Base-by-base conservation (phyloP, 768 basidiomycete species). In the Lanmaoa pseudosensibilis region DNA sequence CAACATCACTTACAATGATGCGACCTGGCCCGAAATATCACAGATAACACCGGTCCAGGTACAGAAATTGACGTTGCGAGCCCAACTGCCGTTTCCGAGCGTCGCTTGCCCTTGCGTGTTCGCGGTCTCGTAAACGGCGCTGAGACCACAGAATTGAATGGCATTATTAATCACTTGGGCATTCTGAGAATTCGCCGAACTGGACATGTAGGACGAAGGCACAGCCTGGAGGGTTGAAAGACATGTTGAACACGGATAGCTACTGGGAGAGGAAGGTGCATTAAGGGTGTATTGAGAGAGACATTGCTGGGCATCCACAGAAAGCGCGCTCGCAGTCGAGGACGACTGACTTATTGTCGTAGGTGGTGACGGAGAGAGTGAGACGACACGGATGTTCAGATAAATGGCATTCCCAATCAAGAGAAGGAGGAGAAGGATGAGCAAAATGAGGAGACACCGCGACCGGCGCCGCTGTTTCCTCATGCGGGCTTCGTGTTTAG, bases 71-170 rank as follows among this genome's bases (percentile, higher is more conserved):
- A 74, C 60, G 48, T 80, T 75, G 57, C 77, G 74, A 46, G 73
- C 70, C 81, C 81, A 82, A 7, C 75, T 75, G 2, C 73, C 74
- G 21, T 74, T 75, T 46, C 73, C 69, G 10, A 82, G 71, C 1
- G 63, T 67, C 1, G 70, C 61, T 62, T 79, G 79, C 1, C 75
- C 77, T 50, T 69, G 64, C 16, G 66, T 57, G 16, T 71, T 64
- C 11, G 77, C 65, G 2, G 69, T 71, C 48, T 76, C 75, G 59
- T 76, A 80, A 57, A 82, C 61, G 12, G 77, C 69, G 7, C 77
- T 69, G 33, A 82, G 69, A 13, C 80, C 70, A 55, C 80, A 82
- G 57, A 82, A 82, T 58, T 82, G 80, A 1, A 78, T 50, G 5
- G 75, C 76, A 33, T 75, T 73, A 34, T 56, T 54, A 46, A 76